Evolutionary conservation across 2,329 filamentous ascomycete genomes (phyloP).

Genomic region (Arthrobotrys conoides): DNA sequence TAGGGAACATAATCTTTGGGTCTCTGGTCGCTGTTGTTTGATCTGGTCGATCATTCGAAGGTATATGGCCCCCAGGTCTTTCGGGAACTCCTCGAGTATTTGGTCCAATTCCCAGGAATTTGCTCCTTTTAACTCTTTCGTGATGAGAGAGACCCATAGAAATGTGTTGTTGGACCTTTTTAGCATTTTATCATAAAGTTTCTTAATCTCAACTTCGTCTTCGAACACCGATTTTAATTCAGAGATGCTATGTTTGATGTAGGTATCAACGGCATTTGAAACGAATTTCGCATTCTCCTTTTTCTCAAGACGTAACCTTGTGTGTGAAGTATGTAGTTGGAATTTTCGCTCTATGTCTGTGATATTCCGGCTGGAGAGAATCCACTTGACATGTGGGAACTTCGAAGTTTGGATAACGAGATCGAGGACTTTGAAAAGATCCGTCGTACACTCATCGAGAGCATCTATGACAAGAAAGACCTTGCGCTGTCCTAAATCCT

Average conservation of each 20-base stretch:
- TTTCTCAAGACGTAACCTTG: conserved; percentile 66
- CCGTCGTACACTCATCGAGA: conserved; percentile 69
- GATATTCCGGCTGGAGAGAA: conserved; percentile 69
- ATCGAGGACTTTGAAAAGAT: conserved; percentile 65
- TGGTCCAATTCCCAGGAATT: conserved; percentile 50
- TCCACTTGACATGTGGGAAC: conserved; percentile 67
- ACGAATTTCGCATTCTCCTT: conserved; percentile 65
- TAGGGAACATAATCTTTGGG: not conserved
- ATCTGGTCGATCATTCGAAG: conserved; percentile 67
- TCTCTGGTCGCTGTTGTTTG: not conserved
- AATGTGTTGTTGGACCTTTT: conserved; percentile 68
- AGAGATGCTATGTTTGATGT: conserved; percentile 66
- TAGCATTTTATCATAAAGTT: conserved; percentile 58
- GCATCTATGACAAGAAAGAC: conserved; percentile 69
- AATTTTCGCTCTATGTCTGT: conserved; percentile 66
- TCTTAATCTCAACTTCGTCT: conserved; percentile 63
- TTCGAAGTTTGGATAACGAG: conserved; percentile 65
- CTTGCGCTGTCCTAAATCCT: conserved; percentile 64
- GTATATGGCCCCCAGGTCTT: conserved; percentile 67
- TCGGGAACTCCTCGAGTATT: conserved; percentile 65
- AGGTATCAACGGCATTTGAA: conserved; percentile 66
- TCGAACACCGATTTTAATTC: conserved; percentile 62
- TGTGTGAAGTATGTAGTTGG: conserved; percentile 58
- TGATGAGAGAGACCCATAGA: conserved; percentile 69
- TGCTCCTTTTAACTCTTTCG: conserved; percentile 64